Evolutionary conservation across 2,329 filamentous ascomycete genomes (phyloP).

Genomic region (Alternaria hordeiaustralica): DNA sequence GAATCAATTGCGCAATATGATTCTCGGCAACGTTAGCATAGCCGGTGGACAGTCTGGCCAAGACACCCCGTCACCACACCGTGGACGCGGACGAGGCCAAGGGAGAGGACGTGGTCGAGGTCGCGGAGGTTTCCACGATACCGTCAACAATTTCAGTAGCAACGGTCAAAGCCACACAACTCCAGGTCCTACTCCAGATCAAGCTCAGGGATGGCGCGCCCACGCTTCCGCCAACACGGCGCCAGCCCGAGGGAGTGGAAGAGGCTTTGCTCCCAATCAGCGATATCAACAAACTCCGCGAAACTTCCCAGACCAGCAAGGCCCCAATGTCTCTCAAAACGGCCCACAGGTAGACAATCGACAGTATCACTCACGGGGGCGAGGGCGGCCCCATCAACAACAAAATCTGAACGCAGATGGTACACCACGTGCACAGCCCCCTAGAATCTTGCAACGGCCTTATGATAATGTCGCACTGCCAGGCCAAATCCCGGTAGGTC

Average conservation of each 20-base stretch:
- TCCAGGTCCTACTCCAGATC: slow-evolving; percentile 17
- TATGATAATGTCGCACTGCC: slow-evolving; percentile 10
- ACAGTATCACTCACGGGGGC: background rate
- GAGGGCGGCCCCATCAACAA: slow-evolving; percentile 6
- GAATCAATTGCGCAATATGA: slow-evolving; percentile 65
- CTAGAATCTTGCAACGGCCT: slow-evolving; percentile 32
- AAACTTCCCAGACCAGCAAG: slow-evolving; percentile 6
- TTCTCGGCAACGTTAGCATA: slow-evolving; percentile 60
- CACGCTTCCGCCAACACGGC: slow-evolving; percentile 1
- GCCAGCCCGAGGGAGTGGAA: slow-evolving; percentile 15
- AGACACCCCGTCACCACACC: slow-evolving; percentile 21
- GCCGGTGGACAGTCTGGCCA: slow-evolving; percentile 22
- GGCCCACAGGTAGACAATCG: background rate
- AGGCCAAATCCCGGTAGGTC: slow-evolving; percentile 5
- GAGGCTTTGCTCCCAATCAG: slow-evolving; percentile 10
- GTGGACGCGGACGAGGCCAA: slow-evolving; percentile 15
- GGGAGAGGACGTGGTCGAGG: slow-evolving; percentile 25
- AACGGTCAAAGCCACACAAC: slow-evolving; percentile 5
- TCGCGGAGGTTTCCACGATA: slow-evolving; percentile 21
- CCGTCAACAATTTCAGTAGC: slow-evolving; percentile 13
- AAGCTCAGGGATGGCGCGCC: slow-evolving; percentile 12
- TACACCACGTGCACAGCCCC: slow-evolving; percentile 8
- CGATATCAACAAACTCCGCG: slow-evolving; percentile 15
- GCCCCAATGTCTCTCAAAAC: slow-evolving; percentile 3
- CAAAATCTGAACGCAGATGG: background rate